These are phyloP conservation scores for Elaphomyces granulatus DNA, from an alignment of 495 filamentous ascomycete species.

Conservation along the genomic window DNA sequence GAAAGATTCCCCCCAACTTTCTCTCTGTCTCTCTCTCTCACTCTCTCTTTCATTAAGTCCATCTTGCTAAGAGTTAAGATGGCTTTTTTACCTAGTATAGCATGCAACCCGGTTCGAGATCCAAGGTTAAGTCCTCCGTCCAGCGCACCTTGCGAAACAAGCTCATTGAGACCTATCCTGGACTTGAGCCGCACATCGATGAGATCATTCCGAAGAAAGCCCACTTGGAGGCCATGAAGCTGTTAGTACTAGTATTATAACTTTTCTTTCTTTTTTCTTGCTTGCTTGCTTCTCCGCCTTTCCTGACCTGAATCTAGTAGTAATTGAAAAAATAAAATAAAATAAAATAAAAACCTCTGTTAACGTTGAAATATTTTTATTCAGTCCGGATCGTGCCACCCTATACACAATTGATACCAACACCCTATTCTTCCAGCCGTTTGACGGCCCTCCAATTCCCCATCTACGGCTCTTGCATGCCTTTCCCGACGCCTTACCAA, in stretches of 20 bases:
- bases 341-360: constrained; percentile 2
- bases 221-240: constrained; percentile 81
- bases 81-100: constrained; percentile 26
- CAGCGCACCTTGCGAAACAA: constrained; percentile 74
- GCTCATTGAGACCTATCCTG: constrained; percentile 69
- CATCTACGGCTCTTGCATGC: constrained; percentile 66
- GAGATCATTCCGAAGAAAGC: constrained; percentile 91
- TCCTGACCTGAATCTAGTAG: too few relatives aligned
- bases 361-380: too few relatives aligned
- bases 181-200: constrained; percentile 79
- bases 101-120: constrained; percentile 63
- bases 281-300: background rate
- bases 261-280: constrained; percentile 2
- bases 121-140: constrained; percentile 94
- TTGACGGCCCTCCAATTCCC: constrained; percentile 62
- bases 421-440: constrained; percentile 84
- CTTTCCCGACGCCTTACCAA: constrained; percentile 33
- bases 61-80: too few relatives aligned
- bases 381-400: constrained; percentile 68
- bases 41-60: too few relatives aligned
- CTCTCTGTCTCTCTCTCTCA: too few relatives aligned
- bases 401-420: constrained; percentile 67
- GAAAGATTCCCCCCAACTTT: constrained; percentile 2
- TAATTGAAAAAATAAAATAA: background rate
- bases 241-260: constrained; percentile 29